phyloP scores from a whole-genome alignment of 352 stramenopile genomes.

The Hyaloperonospora arabidopsidis region DNA sequence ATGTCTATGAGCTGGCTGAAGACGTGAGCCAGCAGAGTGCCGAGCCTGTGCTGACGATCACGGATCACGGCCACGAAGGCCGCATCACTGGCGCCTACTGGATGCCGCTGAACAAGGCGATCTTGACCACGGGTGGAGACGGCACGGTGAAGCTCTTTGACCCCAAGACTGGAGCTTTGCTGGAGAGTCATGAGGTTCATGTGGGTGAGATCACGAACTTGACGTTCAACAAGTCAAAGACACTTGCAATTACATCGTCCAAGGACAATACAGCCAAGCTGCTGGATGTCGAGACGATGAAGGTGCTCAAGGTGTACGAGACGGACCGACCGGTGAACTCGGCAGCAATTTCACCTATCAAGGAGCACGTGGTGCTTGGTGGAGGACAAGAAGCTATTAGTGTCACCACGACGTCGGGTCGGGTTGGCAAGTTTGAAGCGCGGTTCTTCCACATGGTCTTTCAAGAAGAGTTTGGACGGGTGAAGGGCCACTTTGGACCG shows the following conservation, averaged over 20 bases:
- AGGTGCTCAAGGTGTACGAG: conserved; percentile 97
- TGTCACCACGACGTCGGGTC: conserved; percentile 94
- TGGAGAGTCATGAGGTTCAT: conserved; percentile 87
- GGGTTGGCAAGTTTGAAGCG: conserved; percentile 91
- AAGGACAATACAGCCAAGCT: conserved; percentile 97
- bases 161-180: conserved; percentile 52
- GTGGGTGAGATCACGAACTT: conserved; percentile 95
- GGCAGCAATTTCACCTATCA: conserved; percentile 94
- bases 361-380: conserved; percentile 93
- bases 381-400: conserved; percentile 98
- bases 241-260: conserved; percentile 93
- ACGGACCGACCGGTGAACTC: conserved; percentile 98
- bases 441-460: conserved; percentile 99
- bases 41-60: conserved; percentile 65
- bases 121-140: conserved; percentile 81
- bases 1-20: conserved; percentile 72
- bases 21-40: conserved; percentile 48
- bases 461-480: conserved; percentile 96
- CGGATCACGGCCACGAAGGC: conserved; percentile 71
- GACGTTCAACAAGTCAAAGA: conserved; percentile 94
- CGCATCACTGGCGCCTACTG: conserved; percentile 80
- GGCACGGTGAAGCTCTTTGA: conserved; percentile 78
- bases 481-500: conserved; percentile 99
- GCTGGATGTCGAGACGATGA: conserved; percentile 91
- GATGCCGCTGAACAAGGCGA: conserved; percentile 81